phyloP scores from a whole-genome alignment of 176 grass and related monocot genomes.

The Aegilops speltoides region DNA sequence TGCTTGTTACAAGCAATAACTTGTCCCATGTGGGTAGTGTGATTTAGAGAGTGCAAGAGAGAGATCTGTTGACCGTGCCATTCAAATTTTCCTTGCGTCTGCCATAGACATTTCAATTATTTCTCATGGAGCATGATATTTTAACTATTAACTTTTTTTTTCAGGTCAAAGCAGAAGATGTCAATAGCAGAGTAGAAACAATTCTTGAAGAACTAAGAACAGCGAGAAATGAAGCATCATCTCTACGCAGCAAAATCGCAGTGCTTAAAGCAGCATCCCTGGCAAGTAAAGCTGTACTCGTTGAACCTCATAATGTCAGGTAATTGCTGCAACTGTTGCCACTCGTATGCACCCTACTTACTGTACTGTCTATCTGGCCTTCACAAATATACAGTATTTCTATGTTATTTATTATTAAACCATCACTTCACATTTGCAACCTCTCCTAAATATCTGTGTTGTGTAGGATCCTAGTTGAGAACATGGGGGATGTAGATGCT shows the following conservation, averaged over 20 bases:
- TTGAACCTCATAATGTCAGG: constrained; percentile 68
- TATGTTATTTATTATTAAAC: constrained; percentile 2
- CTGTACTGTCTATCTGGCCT: neutral
- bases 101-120: neutral
- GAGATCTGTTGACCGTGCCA: neutral
- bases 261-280: constrained; percentile 76
- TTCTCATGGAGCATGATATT: neutral
- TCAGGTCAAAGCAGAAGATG: constrained; percentile 94
- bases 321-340: constrained; percentile 28
- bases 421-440: neutral
- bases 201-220: constrained; percentile 79
- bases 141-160: constrained; percentile 11
- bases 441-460: constrained; percentile 2
- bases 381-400: neutral
- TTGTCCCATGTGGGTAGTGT: neutral
- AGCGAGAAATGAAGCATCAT: constrained; percentile 79
- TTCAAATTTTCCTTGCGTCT: neutral
- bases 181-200: constrained; percentile 72
- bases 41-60: neutral
- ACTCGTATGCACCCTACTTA: neutral
- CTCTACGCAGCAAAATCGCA: constrained; percentile 79
- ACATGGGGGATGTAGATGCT: constrained; percentile 82
- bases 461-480: constrained; percentile 73
- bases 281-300: constrained; percentile 47
- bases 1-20: neutral